Base-by-base conservation (phyloP, 2,329 filamentous ascomycete genomes). In the Orbilia blumenaviensis region DNA sequence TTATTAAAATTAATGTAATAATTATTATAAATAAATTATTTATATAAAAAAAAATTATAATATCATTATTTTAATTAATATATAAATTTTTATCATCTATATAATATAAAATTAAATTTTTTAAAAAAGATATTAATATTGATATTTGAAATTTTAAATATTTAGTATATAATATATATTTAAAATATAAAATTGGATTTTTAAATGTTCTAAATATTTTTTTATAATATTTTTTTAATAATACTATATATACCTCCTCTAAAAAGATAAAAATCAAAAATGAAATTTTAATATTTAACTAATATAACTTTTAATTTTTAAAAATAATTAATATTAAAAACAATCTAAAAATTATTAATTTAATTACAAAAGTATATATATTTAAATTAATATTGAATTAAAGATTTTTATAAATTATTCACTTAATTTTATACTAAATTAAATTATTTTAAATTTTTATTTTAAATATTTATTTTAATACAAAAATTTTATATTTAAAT, bases 31-130 rank as follows among this genome's bases (percentile, higher is more conserved):
- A n/a, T n/a, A n/a, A n/a, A 63, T 71, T 71, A 48, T 71, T 34
- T 29, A 71, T 71, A 71, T 64, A n/a, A 71, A 66, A 71, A 32
- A 36, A 36, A 23, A 36, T 62, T 71, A 71, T 46, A 23, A 64
- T 21, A 3, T 50, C 25, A 23, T 21, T 50, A 21, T 50, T 50
- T 3, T 50, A 50, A 50, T 50, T 50, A 50, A 50, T 50, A 50
- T 50, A 48, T 29, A 63, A 44, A 23, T 71, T 71, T 41, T 71
- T 64, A 18, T 29, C 3, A 64, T 62, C 48, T 10, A 23, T n/a
- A n/a, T n/a, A n/a, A n/a, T n/a, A n/a, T n/a, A n/a, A n/a, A n/a
- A n/a, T n/a, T n/a, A n/a, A n/a, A n/a, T 16, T 9, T 21, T 32
- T 21, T 46, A 63, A 64, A 25, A 64, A 21, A 14, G 27, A 34